Percentiles rank a stretch among this genome's conserved stretches.
Evolutionary conservation across 2,329 filamentous ascomycete genomes (phyloP).

Genomic region (Cladophialophora psammophila): DNA sequence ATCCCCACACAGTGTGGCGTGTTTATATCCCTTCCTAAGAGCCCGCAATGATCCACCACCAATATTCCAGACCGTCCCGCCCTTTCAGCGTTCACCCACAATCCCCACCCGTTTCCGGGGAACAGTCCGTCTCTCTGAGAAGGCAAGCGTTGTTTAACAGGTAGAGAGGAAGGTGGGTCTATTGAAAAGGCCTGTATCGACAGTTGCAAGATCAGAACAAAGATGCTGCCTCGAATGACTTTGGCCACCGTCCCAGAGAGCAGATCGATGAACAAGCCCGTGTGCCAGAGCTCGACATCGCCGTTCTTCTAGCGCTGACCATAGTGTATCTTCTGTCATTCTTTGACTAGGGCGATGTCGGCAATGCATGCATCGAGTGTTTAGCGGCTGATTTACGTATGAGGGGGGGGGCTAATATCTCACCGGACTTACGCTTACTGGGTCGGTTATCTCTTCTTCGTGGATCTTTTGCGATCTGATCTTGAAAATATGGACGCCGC

Average conservation of each 20-base stretch:
- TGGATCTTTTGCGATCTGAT: constrained; percentile 51
- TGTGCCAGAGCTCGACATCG: constrained; percentile 54
- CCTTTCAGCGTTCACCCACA: not conserved
- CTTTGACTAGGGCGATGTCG: constrained; percentile 54
- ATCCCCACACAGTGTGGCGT: not conserved
- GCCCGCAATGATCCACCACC: not conserved
- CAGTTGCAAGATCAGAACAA: not conserved
- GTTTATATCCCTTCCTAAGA: not conserved
- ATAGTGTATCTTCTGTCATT: constrained; percentile 55
- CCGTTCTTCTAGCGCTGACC: constrained; percentile 53
- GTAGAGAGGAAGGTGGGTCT: not conserved
- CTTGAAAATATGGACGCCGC: constrained; percentile 33
- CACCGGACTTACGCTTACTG: constrained; percentile 35
- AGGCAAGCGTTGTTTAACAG: not conserved
- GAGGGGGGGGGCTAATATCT: constrained; percentile 33
- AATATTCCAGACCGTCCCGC: not conserved
- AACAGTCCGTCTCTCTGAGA: not conserved
- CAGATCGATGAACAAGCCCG: constrained; percentile 50
- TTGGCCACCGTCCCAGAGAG: not conserved
- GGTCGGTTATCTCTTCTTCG: constrained; percentile 37
- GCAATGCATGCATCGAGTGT: constrained; percentile 51
- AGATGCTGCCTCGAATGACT: not conserved
- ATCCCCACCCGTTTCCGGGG: not conserved
- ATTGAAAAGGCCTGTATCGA: constrained; percentile 2
- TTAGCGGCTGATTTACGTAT: constrained; percentile 49